Evolutionary conservation across 495 filamentous ascomycete genomes (phyloP), one percentile per base, ranked within the genome.

Genomic region (Penicillium maclennaniae): DNA sequence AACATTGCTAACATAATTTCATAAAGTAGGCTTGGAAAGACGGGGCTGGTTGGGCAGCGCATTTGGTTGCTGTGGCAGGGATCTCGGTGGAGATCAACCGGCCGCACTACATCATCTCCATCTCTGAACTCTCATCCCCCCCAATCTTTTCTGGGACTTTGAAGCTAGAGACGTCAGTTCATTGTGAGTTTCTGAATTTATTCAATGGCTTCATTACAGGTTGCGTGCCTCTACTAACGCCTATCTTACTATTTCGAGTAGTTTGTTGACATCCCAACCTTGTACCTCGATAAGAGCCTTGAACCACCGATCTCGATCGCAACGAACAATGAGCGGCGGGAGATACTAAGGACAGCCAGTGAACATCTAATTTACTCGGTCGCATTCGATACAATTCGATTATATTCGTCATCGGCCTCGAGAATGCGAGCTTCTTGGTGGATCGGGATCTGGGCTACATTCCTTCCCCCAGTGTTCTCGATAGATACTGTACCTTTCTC

Each of bases 341-440:
- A 25, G 10, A 26, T 31, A 51, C 38, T 52, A 39, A 43, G 8
- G 23, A 16, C n/a, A 37, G 42, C 25, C 9, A 16, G 23, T 41
- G 5, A 6, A 38, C 0, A 20, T 12, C 8, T 23, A 45, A 44
- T 37, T 37, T 14, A 6, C 44, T 45, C 50, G 47, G 39, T 57
- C 55, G 51, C 34, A 41, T 43, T 15, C 37, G 20, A 34, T 44
- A 48, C 20, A 34, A 1, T 42, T 40, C 16, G 16, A 20, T 16
- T 40, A 15, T 27, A 42, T 31, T 21, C 45, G 12, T 50, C 52
- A 2, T 45, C 56, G 45, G 47, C 21, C 51, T 51, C 51, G 45
- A 73, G 59, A 67, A 75, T 75, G 72, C 72, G 67, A 63, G 46
- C 63, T 38, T 60, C 65, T 8, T 62, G 66, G 63, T 71, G 68